Evolutionary conservation across 2,329 filamentous ascomycete genomes (phyloP).

Genomic region (Rachicladosporium sp.): DNA sequence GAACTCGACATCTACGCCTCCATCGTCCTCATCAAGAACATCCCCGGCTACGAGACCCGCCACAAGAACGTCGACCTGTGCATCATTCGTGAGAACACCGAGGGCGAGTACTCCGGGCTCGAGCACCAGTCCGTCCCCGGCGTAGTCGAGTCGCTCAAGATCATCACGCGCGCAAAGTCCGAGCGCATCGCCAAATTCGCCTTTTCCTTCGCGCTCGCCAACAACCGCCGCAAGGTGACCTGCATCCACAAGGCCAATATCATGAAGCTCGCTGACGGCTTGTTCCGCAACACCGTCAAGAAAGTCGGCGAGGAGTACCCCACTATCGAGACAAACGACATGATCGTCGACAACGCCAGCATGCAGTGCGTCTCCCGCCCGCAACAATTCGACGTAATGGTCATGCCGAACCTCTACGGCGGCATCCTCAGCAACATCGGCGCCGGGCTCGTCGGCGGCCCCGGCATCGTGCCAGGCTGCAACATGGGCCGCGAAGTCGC

Average conservation of each 20-base stretch:
- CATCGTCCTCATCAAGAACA: constrained; percentile 98
- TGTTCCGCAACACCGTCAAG: constrained; percentile 97
- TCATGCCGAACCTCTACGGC: constrained; percentile 99
- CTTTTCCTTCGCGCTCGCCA: constrained; percentile 93
- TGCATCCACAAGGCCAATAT: constrained; percentile 99
- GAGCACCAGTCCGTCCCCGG: constrained; percentile 96
- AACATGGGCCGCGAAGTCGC: constrained; percentile 99
- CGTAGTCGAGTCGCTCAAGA: constrained; percentile 98
- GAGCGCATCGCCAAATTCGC: constrained; percentile 99
- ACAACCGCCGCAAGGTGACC: constrained; percentile 98
- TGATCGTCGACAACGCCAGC: constrained; percentile 99
- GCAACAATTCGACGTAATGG: constrained; percentile 98
- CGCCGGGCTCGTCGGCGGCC: constrained; percentile 89
- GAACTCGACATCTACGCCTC: constrained; percentile 99
- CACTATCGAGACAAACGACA: constrained; percentile 90
- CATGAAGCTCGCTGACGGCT: constrained; percentile 98
- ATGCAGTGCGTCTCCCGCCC: constrained; percentile 97
- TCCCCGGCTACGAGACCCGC: constrained; percentile 93
- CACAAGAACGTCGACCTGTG: constrained; percentile 96
- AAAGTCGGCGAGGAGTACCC: constrained; percentile 88
- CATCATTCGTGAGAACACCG: constrained; percentile 99
- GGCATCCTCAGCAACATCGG: constrained; percentile 98
- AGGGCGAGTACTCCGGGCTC: constrained; percentile 97
- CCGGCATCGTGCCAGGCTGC: constrained; percentile 93
- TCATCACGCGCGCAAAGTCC: constrained; percentile 97